These are phyloP conservation scores for Phytophthora foliorum DNA, from an alignment of 352 stramenopile genomes.

Conservation along the genomic window DNA sequence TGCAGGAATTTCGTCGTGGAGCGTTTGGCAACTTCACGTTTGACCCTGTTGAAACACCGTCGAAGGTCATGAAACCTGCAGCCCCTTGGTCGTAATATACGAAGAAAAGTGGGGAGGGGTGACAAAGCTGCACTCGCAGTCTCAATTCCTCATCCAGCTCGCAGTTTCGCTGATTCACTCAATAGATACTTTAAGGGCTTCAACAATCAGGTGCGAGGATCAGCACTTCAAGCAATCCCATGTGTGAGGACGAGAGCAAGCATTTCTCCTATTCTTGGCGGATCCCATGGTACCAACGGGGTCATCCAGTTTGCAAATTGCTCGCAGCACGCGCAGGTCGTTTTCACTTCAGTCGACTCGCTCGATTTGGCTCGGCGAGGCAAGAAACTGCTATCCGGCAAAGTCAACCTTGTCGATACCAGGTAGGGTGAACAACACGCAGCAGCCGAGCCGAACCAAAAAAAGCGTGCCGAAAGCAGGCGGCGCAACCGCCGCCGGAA, in stretches of 20 bases:
- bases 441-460: constrained; percentile 10
- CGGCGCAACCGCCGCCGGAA: constrained; percentile 30
- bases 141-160: constrained; percentile 14
- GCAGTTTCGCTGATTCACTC: constrained; percentile 19
- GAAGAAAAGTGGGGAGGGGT: constrained; percentile 6
- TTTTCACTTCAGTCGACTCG: constrained; percentile 17
- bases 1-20: constrained; percentile 81
- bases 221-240: constrained; percentile 22
- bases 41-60: constrained; percentile 49
- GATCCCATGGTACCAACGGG: background rate
- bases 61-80: constrained; percentile 23
- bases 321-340: constrained; percentile 27
- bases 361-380: constrained; percentile 5
- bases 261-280: constrained; percentile 36
- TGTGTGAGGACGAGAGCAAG: constrained; percentile 29
- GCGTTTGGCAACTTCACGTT: constrained; percentile 89
- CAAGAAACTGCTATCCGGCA: constrained; percentile 22
- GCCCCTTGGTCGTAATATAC: constrained; percentile 26
- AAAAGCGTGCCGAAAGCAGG: constrained; percentile 22
- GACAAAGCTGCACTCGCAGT: background rate
- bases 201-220: constrained; percentile 11
- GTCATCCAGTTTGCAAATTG: constrained; percentile 40
- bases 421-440: constrained; percentile 17
- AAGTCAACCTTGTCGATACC: constrained; percentile 19
- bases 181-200: constrained; percentile 11